Base-by-base conservation (phyloP, 140 eudicot genomes). In the Senecio squalidus region DNA sequence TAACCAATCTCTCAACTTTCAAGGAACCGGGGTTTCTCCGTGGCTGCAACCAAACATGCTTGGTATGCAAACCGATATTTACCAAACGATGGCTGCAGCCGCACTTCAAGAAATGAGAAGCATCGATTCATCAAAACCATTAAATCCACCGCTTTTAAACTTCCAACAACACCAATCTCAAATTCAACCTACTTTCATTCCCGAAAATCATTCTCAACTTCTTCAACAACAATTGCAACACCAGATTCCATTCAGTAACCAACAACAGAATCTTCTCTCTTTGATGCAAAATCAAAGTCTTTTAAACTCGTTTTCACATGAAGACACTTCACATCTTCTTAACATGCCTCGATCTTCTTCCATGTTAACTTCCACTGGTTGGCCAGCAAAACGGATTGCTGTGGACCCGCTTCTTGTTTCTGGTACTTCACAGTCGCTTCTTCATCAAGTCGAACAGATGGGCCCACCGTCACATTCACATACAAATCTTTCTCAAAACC, bases 11-110 rank as follows among this genome's bases (percentile, higher is more conserved):
- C 70, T 80, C 9, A 90, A 80, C 43, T 83, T 90, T 43, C 97
- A 82, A 46, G 95, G 95, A 36, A 31, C 75, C 11, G 87, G 88
- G 25, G 77, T 51, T 18, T 53, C 83, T 33, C 88, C 94, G 0
- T 90, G 89, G 89, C 51, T 83, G 83, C 97, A 83, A 18, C 90
- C 97, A n/a, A 70, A 95, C 28, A 82, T 89, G 86, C 71, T 85
- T 26, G 76, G 88, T n/a, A 49, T 87, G 74, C 94, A 83, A 68
- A 74, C 78, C 22, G 87, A 90, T 41, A 67, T 83, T 6, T 83
- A 82, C 66, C 97, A 90, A 73, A 80, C 85, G 9, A 90, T 90
- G 95, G 85, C 95, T 45, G 77, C 79, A 9, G 80, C 90, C n/a
- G 88, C 88, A 29, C 78, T 85, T 17, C 95, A 89, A 68, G 93